Base-by-base conservation (phyloP, 2,329 filamentous ascomycete genomes). In the Paraphoma chrysanthemicola region DNA sequence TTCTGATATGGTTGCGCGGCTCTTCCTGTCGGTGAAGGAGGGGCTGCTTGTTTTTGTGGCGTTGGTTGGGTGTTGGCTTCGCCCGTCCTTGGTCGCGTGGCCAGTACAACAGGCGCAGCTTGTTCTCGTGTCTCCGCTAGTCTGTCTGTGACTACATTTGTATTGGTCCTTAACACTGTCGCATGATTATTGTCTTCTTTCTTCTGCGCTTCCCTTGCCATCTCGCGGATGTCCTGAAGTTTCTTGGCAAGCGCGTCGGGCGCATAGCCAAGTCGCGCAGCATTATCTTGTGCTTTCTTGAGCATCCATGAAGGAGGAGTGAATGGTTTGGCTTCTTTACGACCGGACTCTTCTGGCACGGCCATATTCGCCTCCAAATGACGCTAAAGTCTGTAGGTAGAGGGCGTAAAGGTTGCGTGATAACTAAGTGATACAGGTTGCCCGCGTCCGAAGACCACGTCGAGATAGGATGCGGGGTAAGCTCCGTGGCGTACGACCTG, bases 251-350 rank as follows among this genome's bases (percentile, higher is more conserved):
- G 16, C 14, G 33, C 44, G 11, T 52, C 49, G 23, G 49, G 33
- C 2, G 23, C 16, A 16, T 16, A 17, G 11, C 39, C 39, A 14
- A n/a, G 8, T n/a, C 39, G 10, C 16, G 39, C 39, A 16, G 48
- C 4, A 48, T 47, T 48, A 11, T 51, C 33, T 38, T 39, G 17
- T 17, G 60, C 57, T 10, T n/a, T 39, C 9, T 43, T 43, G 4
- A 47, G 12, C 36, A 62, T 45, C 54, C 47, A 57, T 43, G 33
- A 48, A 18, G 51, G 52, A 2, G 48, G 23, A 9, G 38, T 30
- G 6, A 44, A 51, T 6, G 28, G 31, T 12, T 18, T 41, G 2
- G 6, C 23, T 11, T 46, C 18, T 30, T 14, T 9, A 23, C 28
- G 16, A 18, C 28, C 28, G 11, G 41, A 23, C 11, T n/a, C 17